Percentiles rank a stretch among this genome's conserved stretches.
Conservation (phyloP, 192 early-diverging fungal species). For the Borealophlyctis nickersoniae region DNA sequence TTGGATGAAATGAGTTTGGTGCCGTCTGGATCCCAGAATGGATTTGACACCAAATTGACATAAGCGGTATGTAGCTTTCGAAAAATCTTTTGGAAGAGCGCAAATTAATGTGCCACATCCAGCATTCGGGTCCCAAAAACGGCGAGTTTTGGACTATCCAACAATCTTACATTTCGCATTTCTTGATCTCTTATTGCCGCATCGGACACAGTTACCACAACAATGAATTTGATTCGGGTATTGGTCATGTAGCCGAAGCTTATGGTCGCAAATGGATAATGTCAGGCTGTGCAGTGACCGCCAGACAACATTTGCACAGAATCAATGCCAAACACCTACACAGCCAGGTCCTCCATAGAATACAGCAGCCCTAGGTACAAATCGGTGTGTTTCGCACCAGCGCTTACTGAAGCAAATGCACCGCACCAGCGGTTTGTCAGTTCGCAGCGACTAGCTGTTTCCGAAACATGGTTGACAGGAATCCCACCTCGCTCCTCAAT, state of each 20-base stretch:
- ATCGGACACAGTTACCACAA: constrained; percentile 50
- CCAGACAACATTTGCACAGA: not conserved
- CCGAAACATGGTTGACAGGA: not conserved
- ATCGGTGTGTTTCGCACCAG: constrained; percentile 67
- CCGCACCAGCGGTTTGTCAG: no score
- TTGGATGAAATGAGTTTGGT: constrained; percentile 50
- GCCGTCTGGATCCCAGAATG: constrained; percentile 74
- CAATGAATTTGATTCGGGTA: constrained; percentile 69
- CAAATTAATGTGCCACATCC: no score
- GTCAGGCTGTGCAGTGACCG: not conserved
- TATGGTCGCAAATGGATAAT: constrained; percentile 13
- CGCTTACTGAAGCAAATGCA: no score
- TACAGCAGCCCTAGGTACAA: constrained; percentile 85
- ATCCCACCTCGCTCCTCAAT: constrained; percentile 78
- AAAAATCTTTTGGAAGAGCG: constrained; percentile 79
- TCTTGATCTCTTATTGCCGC: constrained; percentile 74
- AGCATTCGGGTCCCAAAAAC: no score
- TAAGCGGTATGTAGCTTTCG: constrained; percentile 81
- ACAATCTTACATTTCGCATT: constrained; percentile 64
- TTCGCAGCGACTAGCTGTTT: no score
- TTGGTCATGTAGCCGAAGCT: constrained; percentile 86
- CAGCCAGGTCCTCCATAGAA: constrained; percentile 83
- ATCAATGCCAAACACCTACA: constrained; percentile 50
- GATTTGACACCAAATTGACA: constrained; percentile 75
- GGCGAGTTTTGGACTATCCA: constrained; percentile 3